Evolutionary conservation across 805 yeast genomes (phyloP), one percentile per base, ranked within the genome.

Genomic region (Debaryomyces castellii): DNA sequence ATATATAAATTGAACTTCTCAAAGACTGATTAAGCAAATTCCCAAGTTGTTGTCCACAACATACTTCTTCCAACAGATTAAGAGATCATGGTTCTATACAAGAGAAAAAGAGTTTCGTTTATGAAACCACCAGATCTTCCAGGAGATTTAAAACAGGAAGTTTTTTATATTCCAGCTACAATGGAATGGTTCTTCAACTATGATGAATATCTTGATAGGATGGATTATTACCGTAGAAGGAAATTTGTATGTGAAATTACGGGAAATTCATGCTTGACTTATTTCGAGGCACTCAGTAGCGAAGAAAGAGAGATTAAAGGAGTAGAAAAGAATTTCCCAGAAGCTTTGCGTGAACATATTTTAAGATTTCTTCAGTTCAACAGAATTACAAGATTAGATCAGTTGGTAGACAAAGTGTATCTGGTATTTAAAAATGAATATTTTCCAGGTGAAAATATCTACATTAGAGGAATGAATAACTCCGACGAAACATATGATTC

Each of bases 221-320:
- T 87, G 73, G 89, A 87, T 62, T 87, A 85, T 64, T 87, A 87
- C 63, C 77, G 77, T 48, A 74, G 79, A 41, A 82, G 82, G 53
- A 87, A 89, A 62, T 94, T 94, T 67, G 94, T 90, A 10, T 94
- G 98, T 69, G 99, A 94, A 66, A 86, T 92, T 40, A 89, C 97
- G 0, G 99, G 99, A 11, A 88, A 89, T 57, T 85, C 97, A 14
- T 86, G 95, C 57, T 75, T 92, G 47, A 89, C 97, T 0, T 94
- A 80, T 62, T 91, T 91, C 62, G 95, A 94, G 58, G 99, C 98
- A 0, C 74, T 81, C 38, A 81, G 82, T 44, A 82, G 87, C 48
- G 99, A 92, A 67, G 77, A 48, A 40, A 64, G 58, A 46, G 81
- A 58, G 57, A 73, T 78, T 51, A 71, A 69, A 44, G 81, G 79